Evolutionary conservation across 441 rosid genomes (phyloP), one percentile per base, ranked within the genome.

Genomic region (Syzygium malaccense): DNA sequence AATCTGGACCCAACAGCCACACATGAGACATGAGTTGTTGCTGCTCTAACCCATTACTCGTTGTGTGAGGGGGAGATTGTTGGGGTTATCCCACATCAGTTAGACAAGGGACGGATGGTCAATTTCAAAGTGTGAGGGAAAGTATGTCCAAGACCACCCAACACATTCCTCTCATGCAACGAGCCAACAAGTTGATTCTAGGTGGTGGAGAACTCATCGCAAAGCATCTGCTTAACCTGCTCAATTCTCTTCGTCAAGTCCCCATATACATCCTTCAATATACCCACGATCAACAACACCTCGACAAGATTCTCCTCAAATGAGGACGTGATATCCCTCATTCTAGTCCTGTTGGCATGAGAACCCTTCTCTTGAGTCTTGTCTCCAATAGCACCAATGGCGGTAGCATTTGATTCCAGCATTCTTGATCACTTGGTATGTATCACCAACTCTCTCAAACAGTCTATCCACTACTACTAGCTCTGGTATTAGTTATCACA

Each of bases 121-220:
- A 32, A 20, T 18, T 32, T 68, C 19, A 18, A 68, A 32, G 6
- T 11, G 26, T 18, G 25, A 68, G 4, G 6, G 25, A 18, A 32
- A 32, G 0, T 2, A 0, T 68, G 3, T 17, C 8, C 23, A 32
- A 17, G 41, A 2, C 13, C 0, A 9, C 19, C 78, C 12, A 33
- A 68, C 26, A 68, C 20, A 19, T 64, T 64, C 71, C 11, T 68
- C 79, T 68, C 48, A 68, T 33, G 25, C 45, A 68, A 32, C 32
- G 2, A 57, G 14, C 3, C 4, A n/a, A 5, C 13, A 1, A 57
- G 62, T 25, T 57, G 62, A 57, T 25, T 25, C 23, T 62, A n/a
- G 68, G 68, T 33, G n/a, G 17, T 33, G 0, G 18, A 62, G 1
- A 62, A 64, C 37, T 64, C 75, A 7, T 30, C 12, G 4, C 2